Base-by-base conservation (phyloP, 2,329 filamentous ascomycete genomes). In the Hymenotorrendiella dingleyae region DNA sequence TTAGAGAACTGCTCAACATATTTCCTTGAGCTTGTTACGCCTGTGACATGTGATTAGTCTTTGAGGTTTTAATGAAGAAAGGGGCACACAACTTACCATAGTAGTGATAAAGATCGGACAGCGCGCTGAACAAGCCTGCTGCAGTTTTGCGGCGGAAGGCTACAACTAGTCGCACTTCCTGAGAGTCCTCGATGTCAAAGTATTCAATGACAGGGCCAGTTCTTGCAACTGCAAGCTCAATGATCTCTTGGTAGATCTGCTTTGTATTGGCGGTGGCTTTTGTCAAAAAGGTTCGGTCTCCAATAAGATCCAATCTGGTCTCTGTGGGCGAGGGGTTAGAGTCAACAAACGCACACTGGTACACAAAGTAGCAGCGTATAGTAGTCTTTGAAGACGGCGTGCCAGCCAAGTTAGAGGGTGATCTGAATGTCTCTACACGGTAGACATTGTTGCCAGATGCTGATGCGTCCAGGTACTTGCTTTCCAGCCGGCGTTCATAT, bases 1-100 rank as follows among this genome's bases (percentile, higher is more conserved):
- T 98, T 98, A 60, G 90, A 93, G 73, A 98, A 98, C 68, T 97
- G 93, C 69, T 98, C 87, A 36, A 98, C 86, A 61, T 98, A 98
- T 71, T 98, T 98, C 56, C 93, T 79, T 21, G 93, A 93, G 60
- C 87, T 94, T 2, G 93, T 98, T 48, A 97, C 78, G 29, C 90
- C 90, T 46, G 61, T 95, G 96, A 77, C 94, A 27, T 23, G 33
- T 33, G 24, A 26, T 42, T 11, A 41, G 43, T 39, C 14, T 36
- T 22, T 16, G 4, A 11, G 14, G 11, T 30, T 20, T 9, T 10
- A 41, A 20, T n/a, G 27, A n/a, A 26, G 90, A 90, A 59, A 86
- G 94, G 3, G 91, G 96, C n/a, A n/a, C 49, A 95, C 76, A 43
- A 27, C 33, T 21, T 27, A 32, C 93, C 91, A 62, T 98, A 98